These are phyloP conservation scores for Dendrocalamus latiflorus DNA, from an alignment of 202 grass and related monocot genomes.

Conservation along the genomic window DNA sequence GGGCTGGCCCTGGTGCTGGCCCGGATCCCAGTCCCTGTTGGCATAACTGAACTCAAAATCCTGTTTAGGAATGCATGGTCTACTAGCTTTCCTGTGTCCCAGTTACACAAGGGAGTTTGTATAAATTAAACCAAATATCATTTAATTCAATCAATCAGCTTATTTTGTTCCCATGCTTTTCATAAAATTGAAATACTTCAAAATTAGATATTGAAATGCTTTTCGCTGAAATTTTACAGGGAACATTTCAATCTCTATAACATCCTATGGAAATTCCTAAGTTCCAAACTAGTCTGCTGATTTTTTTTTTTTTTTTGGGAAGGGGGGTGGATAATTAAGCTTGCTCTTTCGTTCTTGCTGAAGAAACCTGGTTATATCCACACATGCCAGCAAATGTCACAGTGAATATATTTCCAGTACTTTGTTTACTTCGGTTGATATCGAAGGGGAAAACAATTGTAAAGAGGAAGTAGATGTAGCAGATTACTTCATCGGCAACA, in stretches of 20 bases:
- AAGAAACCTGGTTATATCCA: neutral
- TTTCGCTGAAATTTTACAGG: neutral
- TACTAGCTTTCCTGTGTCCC: neutral
- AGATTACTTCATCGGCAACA: neutral
- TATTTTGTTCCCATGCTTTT: too few species aligned
- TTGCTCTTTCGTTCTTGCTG: neutral
- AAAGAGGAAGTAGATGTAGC: too few species aligned
- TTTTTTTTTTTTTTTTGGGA: too few species aligned
- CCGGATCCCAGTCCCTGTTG: neutral
- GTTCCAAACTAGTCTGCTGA: neutral
- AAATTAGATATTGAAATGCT: neutral
- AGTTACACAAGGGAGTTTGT: too few species aligned
- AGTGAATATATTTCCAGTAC: neutral
- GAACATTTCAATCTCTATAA: neutral
- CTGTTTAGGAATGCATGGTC: neutral
- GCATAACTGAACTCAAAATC: neutral
- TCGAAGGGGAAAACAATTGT: neutral
- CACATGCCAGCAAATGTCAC: neutral
- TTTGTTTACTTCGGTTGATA: neutral
- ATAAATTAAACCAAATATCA: too few species aligned
- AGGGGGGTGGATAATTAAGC: neutral
- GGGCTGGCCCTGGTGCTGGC: too few species aligned
- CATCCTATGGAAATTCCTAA: neutral
- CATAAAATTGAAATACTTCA: neutral
- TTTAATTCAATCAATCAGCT: too few species aligned